Evolutionary conservation across 2,329 filamentous ascomycete genomes (phyloP), one percentile per base, ranked within the genome.

Genomic region (Pseudocercospora cruenta): DNA sequence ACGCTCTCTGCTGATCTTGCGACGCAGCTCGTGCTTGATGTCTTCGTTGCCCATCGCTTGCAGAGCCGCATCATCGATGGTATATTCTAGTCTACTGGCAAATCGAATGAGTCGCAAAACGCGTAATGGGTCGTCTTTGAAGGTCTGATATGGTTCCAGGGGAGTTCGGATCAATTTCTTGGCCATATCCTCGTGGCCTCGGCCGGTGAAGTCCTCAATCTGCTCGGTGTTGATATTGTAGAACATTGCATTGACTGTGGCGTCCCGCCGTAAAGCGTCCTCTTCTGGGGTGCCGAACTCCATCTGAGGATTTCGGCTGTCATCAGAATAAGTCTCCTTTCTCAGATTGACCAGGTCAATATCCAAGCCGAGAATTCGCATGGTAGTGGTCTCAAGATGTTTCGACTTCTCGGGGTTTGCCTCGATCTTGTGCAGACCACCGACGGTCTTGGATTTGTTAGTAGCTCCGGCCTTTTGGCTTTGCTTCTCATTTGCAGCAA

Each of bases 361-460:
- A 75, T 98, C 94, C 58, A 96, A 85, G 0, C 91, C 93, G 74
- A 97, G 89, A 65, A 98, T 88, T 70, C 86, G 91, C 24, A 91
- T 93, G 9, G 93, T 96, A 58, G 93, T 91, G 0, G 94, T 98
- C 79, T 96, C 94, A 14, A 98, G 86, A 76, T 98, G 92, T 80
- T 98, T 98, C 21, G 93, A 97, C 81, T 97, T 97, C 74, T 97
- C 93, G 0, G 94, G 94, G 77, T 98, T 98, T 64, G 90, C 90
- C 60, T 91, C 90, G 71, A 97, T 94, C 78, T 93, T 96, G 83
- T 97, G 91, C 33, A 97, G 84, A 69, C 87, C 90, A 58, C 91
- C 90, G 61, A 95, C 83, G 64, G 90, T 89, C 60, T 85, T 85
- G 19, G 77, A 80, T 74, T 82, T 82, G 70, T 79, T 78, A 14